phyloP scores from a whole-genome alignment of 192 early-diverging fungal genomes.

The Allomyces macrogynus region DNA sequence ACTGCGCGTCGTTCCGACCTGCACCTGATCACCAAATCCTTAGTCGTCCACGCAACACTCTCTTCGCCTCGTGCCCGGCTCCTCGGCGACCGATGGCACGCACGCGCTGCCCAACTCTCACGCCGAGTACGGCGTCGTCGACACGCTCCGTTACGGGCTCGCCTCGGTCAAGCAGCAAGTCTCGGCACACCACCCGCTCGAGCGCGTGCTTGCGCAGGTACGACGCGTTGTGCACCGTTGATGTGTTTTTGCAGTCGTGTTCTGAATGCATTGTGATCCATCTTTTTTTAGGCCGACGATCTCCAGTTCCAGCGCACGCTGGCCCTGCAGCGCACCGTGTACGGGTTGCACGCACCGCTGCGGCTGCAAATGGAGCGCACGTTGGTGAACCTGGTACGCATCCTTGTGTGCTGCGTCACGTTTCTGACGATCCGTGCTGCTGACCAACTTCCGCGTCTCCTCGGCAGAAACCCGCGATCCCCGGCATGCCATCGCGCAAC shows the following conservation, averaged over 20 bases:
- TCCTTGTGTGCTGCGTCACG: neutral
- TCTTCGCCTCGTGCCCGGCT: constrained; percentile 15
- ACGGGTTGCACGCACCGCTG: constrained; percentile 82
- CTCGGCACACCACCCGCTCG: constrained; percentile 53
- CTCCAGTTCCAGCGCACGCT: constrained; percentile 65
- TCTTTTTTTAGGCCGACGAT: constrained; percentile 49
- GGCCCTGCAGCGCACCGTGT: constrained; percentile 53
- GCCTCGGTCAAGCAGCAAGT: constrained; percentile 39
- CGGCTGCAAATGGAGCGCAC: constrained; percentile 77
- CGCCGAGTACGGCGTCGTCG: constrained; percentile 54
- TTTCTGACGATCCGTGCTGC: constrained; percentile 11
- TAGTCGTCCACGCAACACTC: constrained; percentile 6
- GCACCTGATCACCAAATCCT: too few relatives aligned
- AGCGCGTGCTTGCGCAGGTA: constrained; percentile 38
- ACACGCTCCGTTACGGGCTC: constrained; percentile 58
- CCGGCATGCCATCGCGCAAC: constrained; percentile 38
- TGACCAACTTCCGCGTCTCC: constrained; percentile 11
- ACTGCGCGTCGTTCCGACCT: too few relatives aligned
- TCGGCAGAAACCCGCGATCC: constrained; percentile 21
- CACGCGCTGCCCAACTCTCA: constrained; percentile 20
- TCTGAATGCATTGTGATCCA: constrained; percentile 1
- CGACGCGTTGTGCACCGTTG: neutral
- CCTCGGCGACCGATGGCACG: constrained; percentile 9
- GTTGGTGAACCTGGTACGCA: constrained; percentile 26
- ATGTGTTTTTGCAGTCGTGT: constrained; percentile 1